Evolutionary conservation across 441 rosid species (phyloP).

Genomic region (Aquilaria agallochum): DNA sequence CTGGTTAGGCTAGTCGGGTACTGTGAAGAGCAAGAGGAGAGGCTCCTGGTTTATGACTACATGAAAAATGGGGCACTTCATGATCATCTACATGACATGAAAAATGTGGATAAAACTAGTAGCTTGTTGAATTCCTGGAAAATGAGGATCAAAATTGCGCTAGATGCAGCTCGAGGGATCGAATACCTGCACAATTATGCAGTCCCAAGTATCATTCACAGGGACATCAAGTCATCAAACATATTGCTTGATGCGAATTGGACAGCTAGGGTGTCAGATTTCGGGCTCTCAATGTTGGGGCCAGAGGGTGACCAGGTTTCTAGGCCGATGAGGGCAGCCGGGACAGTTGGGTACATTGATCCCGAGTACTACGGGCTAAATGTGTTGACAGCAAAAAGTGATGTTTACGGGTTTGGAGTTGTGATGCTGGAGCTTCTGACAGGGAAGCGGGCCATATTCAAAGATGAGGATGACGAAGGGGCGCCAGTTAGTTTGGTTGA

Average conservation of each 20-base stretch:
- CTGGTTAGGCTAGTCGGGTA: constrained; percentile 80
- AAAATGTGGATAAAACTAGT: constrained; percentile 44
- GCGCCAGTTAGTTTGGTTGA: constrained; percentile 71
- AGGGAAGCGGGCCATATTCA: constrained; percentile 79
- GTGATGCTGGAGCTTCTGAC: constrained; percentile 76
- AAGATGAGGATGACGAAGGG: constrained; percentile 25
- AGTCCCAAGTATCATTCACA: constrained; percentile 81
- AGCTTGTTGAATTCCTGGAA: constrained; percentile 75
- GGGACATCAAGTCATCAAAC: constrained; percentile 95
- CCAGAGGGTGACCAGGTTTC: constrained; percentile 48
- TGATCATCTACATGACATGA: constrained; percentile 67
- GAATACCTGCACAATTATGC: constrained; percentile 93
- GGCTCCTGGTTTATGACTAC: constrained; percentile 77
- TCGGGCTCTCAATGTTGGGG: constrained; percentile 76
- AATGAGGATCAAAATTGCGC: constrained; percentile 72
- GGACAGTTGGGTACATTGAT: constrained; percentile 93
- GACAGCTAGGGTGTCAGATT: constrained; percentile 88
- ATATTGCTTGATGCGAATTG: constrained; percentile 67
- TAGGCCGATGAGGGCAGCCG: constrained; percentile 65
- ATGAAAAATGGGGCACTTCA: constrained; percentile 89
- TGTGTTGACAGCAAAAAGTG: constrained; percentile 77
- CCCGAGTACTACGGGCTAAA: constrained; percentile 79
- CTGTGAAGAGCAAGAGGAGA: constrained; percentile 80
- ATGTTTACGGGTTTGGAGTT: constrained; percentile 88
- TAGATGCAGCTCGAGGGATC: constrained; percentile 90